A percentile compares a stretch with the other conserved stretches of the same genome.
These are phyloP conservation scores for Besnoitia besnoiti DNA, from an alignment of 169 alveolate genomes.

Conservation along the genomic window DNA sequence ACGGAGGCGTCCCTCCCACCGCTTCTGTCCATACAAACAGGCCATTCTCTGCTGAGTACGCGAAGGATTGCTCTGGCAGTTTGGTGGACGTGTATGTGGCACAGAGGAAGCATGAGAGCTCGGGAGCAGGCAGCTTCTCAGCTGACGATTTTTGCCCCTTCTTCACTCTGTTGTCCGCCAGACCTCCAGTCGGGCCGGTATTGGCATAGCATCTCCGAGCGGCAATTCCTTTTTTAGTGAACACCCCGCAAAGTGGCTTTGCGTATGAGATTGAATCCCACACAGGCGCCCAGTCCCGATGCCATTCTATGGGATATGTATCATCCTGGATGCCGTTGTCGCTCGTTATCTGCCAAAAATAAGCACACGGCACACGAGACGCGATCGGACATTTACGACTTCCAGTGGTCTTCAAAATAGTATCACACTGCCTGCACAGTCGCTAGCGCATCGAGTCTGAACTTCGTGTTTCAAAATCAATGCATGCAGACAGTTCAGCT, in stretches of 20 bases:
- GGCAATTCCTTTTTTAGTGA: constrained; percentile 11
- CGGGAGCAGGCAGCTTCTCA: not conserved
- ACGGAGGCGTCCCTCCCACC: not conserved
- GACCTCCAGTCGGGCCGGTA: not conserved
- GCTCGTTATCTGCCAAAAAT: constrained; percentile 23
- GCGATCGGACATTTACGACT: too few species aligned
- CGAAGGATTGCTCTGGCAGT: not conserved
- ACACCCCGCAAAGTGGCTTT: constrained; percentile 24
- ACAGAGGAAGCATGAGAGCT: constrained; percentile 12
- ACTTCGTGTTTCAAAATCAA: too few species aligned
- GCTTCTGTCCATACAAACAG: not conserved
- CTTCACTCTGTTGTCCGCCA: not conserved
- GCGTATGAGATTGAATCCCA: constrained; percentile 35
- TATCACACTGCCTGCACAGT: too few species aligned
- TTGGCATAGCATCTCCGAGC: constrained; percentile 26
- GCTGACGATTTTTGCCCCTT: not conserved
- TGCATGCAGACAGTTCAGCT: too few species aligned
- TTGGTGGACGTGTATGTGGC: not conserved
- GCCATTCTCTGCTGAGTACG: constrained; percentile 11
- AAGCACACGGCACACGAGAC: not conserved
- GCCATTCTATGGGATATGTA: not conserved
- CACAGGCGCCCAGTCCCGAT: constrained; percentile 22
- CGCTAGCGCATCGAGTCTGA: too few species aligned
- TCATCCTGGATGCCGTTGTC: constrained; percentile 5
- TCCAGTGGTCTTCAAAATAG: too few species aligned